Percentiles rank a stretch among this genome's conserved stretches.
Conservation (phyloP, 495 filamentous ascomycete genomes). For the Letharia lupina region DNA sequence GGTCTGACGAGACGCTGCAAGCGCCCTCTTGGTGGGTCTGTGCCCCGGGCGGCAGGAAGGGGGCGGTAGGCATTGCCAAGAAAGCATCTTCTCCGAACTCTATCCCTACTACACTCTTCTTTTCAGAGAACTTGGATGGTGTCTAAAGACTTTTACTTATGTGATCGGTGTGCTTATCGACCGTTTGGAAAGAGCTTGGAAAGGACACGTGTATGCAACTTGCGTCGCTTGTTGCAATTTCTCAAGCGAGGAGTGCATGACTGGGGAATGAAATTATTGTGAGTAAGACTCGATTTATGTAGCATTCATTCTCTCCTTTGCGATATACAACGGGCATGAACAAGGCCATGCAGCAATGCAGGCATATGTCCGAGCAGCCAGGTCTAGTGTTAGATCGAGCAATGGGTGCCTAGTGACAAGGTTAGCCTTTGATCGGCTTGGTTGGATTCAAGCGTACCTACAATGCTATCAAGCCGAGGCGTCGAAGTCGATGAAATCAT, state of each 20-base stretch:
- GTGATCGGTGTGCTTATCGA: background rate
- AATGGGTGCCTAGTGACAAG: background rate
- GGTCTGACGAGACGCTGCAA: background rate
- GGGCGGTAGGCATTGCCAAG: constrained; percentile 5
- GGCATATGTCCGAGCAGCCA: no score
- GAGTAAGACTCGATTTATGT: no score
- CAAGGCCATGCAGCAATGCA: no score
- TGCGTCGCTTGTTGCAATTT: no score
- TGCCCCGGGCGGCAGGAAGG: background rate
- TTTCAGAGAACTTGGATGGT: background rate
- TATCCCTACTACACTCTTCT: constrained; percentile 5
- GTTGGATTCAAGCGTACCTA: background rate
- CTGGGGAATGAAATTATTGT: no score
- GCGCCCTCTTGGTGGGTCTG: background rate
- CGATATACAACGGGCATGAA: no score
- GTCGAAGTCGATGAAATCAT: background rate
- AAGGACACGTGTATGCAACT: background rate
- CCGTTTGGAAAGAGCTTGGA: background rate
- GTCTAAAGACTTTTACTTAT: background rate
- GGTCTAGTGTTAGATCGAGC: background rate
- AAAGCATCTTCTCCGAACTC: constrained; percentile 8
- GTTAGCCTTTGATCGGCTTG: background rate
- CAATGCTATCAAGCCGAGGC: background rate
- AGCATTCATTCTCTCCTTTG: no score
- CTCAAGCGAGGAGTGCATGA: no score